Base-by-base conservation (phyloP, 768 basidiomycete species). In the Amanita polypyramis region DNA sequence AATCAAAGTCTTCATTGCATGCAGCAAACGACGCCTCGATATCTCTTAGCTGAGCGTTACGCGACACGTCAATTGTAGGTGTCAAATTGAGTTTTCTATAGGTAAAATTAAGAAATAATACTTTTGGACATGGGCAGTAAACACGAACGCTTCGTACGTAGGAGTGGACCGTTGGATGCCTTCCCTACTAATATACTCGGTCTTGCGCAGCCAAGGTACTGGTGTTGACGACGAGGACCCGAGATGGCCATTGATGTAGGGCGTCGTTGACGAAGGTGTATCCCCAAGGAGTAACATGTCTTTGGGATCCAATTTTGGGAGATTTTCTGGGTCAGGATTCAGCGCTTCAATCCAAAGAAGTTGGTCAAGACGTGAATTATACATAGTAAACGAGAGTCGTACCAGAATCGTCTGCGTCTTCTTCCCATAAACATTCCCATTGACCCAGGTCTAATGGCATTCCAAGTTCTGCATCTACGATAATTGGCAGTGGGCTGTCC, bases 391-490 rank as follows among this genome's bases (percentile, higher is more conserved):
- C 5, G 23, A 42, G 12, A 25, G 45, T 20, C 72, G 53, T 43
- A 85, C 88, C 69, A 45, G 76, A 73, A 64, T 84, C 78, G 59
- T 82, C 76, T 2, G 73, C 85, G 36, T 79, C 79, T 51, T 90
- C 86, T 43, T 85, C 80, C 89, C 86, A 93, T 14, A 95, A 66
- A 30, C 78, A 84, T 47, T 85, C 82, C 74, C 82, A 93, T 47
- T 74, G 77, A 14, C 85, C 84, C 40, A 95, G 67, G 61, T 98
- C 90, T 20, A 99, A 65, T 0, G 94, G 93, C 93, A 99, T 94
- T 0, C 96, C 96, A 55, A 84, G 85, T 62, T 99, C 96, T 0
- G 89, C 90, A 56, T 99, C 96, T 1, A 97, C 85, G 54, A 98
- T 85, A 90, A 98, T 93, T 0, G 96, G 95, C 15, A 96, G 62